phyloP scores from a whole-genome alignment of 257 asterid species.

The Craterostigma plantagineum region DNA sequence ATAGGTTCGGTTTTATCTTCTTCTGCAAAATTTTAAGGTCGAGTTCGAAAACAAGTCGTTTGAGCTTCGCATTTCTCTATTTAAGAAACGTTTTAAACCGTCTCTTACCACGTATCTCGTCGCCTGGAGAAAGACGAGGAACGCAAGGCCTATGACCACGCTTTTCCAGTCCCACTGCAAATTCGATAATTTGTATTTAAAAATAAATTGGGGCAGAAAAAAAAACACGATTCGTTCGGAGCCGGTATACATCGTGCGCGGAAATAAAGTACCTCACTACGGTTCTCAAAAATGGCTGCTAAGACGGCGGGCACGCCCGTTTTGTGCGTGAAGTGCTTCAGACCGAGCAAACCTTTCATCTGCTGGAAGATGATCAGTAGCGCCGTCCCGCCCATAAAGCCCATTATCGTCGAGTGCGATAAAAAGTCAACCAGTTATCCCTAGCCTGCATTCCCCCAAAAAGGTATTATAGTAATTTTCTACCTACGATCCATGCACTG shows the following conservation, averaged over 20 bases:
- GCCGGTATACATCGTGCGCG: neutral
- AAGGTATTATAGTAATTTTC: neutral
- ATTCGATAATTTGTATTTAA: neutral
- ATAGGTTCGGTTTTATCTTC: slow-evolving; percentile 38
- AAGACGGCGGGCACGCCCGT: slow-evolving; percentile 1
- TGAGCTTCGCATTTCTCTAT: no score
- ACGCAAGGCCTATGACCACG: neutral
- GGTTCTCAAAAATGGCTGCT: neutral
- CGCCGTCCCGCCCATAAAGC: slow-evolving; percentile 5
- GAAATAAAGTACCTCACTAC: neutral
- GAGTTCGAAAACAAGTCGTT: no score
- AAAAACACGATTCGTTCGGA: neutral
- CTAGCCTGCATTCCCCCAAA: neutral
- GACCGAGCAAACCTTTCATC: slow-evolving; percentile 1
- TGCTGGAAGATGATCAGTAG: slow-evolving; percentile 3
- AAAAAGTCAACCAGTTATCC: slow-evolving; percentile 1
- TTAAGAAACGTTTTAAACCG: neutral
- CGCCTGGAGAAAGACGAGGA: slow-evolving; percentile 1
- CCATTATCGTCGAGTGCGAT: slow-evolving; percentile 3
- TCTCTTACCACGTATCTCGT: slow-evolving; percentile 4
- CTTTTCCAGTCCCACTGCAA: neutral
- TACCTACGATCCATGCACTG: neutral
- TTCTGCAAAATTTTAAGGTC: slow-evolving; percentile 23
- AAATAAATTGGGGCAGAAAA: neutral
- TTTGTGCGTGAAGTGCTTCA: slow-evolving; percentile 3